Evolutionary conservation across 352 stramenopile species (phyloP).

Genomic region (Pythium graminicola): DNA sequence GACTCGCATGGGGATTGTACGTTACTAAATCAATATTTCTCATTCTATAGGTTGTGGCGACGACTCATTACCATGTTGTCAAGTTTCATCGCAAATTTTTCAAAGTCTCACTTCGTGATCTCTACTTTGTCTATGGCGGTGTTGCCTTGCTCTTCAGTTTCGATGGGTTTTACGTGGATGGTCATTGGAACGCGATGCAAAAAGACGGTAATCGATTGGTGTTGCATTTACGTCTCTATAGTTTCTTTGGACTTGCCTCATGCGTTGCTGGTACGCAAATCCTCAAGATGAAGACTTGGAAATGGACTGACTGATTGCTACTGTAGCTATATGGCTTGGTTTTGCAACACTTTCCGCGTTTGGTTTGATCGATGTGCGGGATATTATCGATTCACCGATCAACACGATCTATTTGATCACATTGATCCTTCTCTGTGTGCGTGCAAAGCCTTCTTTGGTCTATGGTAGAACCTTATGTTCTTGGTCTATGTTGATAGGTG

Average conservation of each 20-base stretch:
- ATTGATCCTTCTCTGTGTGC: conserved; percentile 46
- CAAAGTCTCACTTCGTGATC: conserved; percentile 34
- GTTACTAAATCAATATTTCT: no score
- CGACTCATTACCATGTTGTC: conserved; percentile 37
- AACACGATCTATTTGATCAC: conserved; percentile 67
- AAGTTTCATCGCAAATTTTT: conserved; percentile 37
- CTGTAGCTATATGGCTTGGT: conserved; percentile 57
- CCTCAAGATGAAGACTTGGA: background rate
- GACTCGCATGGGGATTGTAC: background rate
- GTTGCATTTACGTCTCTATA: conserved; percentile 64
- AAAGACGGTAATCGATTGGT: conserved; percentile 58
- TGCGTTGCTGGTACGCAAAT: conserved; percentile 36
- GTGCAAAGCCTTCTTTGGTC: no score
- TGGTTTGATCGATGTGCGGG: conserved; percentile 48
- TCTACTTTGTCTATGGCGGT: conserved; percentile 66
- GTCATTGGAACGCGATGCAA: conserved; percentile 48
- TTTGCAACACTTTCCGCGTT: conserved; percentile 50
- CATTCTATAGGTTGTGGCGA: conserved; percentile 35
- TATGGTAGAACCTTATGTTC: no score
- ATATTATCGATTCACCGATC: conserved; percentile 40
- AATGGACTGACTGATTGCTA: background rate
- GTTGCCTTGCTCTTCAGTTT: conserved; percentile 43
- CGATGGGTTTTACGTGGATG: conserved; percentile 65
- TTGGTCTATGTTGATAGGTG: conserved; percentile 23
- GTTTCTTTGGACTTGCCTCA: conserved; percentile 39